These are phyloP conservation scores for Ceriops zippeliana DNA, from an alignment of 345 rosid species.

Conservation along the genomic window DNA sequence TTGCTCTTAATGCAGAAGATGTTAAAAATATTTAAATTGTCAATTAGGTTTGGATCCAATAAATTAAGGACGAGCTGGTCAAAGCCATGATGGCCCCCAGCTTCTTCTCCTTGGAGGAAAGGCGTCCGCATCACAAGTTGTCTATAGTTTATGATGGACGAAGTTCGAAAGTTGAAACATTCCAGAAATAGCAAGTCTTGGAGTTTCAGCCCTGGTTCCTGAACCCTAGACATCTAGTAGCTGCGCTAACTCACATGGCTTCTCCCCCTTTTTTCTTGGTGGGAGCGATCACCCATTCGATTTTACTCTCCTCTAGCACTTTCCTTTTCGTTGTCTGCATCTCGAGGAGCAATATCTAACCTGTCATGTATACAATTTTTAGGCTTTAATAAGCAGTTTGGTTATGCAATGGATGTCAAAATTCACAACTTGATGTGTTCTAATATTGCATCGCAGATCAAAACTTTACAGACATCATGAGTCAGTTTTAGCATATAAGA, in stretches of 20 bases:
- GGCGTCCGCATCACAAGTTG: conserved; percentile 34
- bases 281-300: conserved; percentile 18
- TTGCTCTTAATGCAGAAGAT: conserved; percentile 20
- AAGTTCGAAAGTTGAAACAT: conserved; percentile 22
- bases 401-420: conserved; percentile 34
- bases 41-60: conserved; percentile 29
- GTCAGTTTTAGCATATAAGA: no score
- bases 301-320: conserved; percentile 14
- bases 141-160: conserved; percentile 23
- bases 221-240: conserved; percentile 52
- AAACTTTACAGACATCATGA: no score
- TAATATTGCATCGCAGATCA: background rate
- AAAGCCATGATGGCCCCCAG: conserved; percentile 39
- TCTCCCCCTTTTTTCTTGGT: conserved; percentile 34
- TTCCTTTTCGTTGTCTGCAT: conserved; percentile 28
- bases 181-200: conserved; percentile 51
- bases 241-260: conserved; percentile 56
- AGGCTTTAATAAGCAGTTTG: background rate
- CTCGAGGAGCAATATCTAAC: conserved; percentile 33
- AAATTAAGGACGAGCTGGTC: conserved; percentile 32
- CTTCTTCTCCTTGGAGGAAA: conserved; percentile 9
- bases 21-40: no score
- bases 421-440: background rate
- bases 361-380: background rate
- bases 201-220: conserved; percentile 25